phyloP scores from a whole-genome alignment of 345 rosid genomes.

The Microcos paniculata region DNA sequence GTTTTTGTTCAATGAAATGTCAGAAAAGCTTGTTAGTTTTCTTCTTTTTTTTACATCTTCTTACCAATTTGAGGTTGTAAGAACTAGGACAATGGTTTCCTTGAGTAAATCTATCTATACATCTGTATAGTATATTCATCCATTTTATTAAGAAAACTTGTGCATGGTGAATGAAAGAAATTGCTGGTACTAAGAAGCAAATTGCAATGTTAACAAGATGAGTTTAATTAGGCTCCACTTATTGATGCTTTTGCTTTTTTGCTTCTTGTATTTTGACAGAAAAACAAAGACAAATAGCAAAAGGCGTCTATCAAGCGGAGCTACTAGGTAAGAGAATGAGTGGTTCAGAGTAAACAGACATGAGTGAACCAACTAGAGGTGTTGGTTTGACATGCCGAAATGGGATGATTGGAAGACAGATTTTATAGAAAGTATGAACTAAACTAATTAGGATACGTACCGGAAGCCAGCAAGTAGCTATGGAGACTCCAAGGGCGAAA shows the following conservation, averaged over 20 bases:
- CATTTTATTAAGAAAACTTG: background rate
- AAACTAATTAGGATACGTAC: slow-evolving; percentile 32
- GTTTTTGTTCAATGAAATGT: background rate
- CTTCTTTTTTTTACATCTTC: too few species aligned
- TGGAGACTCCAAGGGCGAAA: slow-evolving; percentile 58
- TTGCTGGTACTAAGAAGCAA: background rate
- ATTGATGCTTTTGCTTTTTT: too few species aligned
- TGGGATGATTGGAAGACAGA: background rate
- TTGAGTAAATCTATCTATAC: background rate
- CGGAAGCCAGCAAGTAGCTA: slow-evolving; percentile 68
- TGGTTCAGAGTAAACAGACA: background rate
- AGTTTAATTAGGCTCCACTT: too few species aligned
- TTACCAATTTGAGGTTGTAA: background rate
- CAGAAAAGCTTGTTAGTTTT: background rate
- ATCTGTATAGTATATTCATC: too few species aligned
- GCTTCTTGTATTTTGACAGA: too few species aligned
- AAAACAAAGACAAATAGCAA: too few species aligned
- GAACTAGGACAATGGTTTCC: background rate
- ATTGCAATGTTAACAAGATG: background rate
- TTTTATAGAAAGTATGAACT: background rate
- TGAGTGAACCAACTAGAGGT: background rate
- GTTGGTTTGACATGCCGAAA: background rate
- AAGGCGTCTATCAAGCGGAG: too few species aligned
- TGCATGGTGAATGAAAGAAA: background rate
- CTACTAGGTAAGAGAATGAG: background rate